A percentile compares a stretch with the other conserved stretches of the same genome.
Conservation (phyloP, 2,329 filamentous ascomycete species). For the Fusarium sp. region DNA sequence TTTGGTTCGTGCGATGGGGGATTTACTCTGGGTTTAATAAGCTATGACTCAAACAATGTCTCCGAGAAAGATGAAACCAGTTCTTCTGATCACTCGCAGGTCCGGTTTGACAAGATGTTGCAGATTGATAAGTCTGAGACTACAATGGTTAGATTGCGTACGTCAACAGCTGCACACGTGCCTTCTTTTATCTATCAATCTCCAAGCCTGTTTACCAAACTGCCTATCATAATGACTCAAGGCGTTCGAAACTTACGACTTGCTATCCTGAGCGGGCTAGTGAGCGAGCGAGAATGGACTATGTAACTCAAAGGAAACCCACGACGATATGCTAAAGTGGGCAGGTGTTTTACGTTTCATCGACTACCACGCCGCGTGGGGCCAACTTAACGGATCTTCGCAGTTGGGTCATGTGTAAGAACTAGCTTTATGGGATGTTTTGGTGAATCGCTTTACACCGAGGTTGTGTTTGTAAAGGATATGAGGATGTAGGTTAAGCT, state of each 20-base stretch:
- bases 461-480: not conserved
- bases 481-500: not conserved
- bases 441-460: not conserved
- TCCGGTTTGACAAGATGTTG: conserved; percentile 14
- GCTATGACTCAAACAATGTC: conserved; percentile 11
- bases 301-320: not conserved
- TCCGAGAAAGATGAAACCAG: not conserved
- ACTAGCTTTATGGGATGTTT: not conserved
- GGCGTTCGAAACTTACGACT: not conserved
- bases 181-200: not conserved
- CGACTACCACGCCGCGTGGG: not conserved
- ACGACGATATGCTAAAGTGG: not conserved
- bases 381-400: not conserved
- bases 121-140: not conserved
- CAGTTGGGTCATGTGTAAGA: not conserved
- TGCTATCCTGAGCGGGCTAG: not conserved
- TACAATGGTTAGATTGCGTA: not conserved
- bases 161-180: not conserved
- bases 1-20: conserved; percentile 21
- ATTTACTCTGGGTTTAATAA: conserved; percentile 3
- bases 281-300: not conserved
- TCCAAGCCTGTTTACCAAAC: not conserved
- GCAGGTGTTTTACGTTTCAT: not conserved
- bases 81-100: not conserved
- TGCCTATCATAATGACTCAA: not conserved